Base-by-base conservation (phyloP, 2,329 filamentous ascomycete species). In the Chalaropsis thielavioides region DNA sequence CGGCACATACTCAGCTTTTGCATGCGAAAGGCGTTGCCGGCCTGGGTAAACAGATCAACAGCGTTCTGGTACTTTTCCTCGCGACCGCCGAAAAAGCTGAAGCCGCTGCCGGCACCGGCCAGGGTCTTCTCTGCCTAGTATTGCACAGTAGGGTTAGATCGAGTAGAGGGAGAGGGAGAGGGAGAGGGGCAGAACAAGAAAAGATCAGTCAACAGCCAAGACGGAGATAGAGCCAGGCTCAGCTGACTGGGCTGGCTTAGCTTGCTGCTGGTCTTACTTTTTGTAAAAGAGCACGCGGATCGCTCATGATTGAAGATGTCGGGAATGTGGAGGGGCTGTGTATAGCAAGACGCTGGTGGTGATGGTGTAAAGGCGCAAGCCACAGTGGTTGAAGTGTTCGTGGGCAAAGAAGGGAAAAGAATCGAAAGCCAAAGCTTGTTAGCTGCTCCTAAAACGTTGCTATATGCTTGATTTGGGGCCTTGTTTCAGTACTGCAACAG, bases 41-140 rank as follows among this genome's bases (percentile, higher is more conserved):
- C 92, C 75, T 95, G 86, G 67, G 83, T 85, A 73, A 91, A 97
- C 69, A 94, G 79, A 70, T 96, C 91, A 68, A 89, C 90, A 15
- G 92, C 92, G 76, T 86, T 85, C 77, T 95, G 89, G 73, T 89
- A 92, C 76, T 96, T 97, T 69, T 96, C 91, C 71, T 89, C 83
- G 66, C 86, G 83, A 58, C 89, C 89, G 54, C 91, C 89, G 71
- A 99, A 96, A 76, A 96, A 85, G 74, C 86, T 89, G 77, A 96
- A 96, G 71, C 92, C 92, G 35, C 88, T 80, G 22, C 83, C 80
- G 49, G 92, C 92, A 70, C 87, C 80, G 71, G 85, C 77, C 31
- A 89, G 82, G 63, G 85, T 81, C 79, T 94, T 95, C 73, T 96
- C 90, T 78, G 94, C 94, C 92, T 96, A 74, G 69, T 54, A 17